Percentiles rank a stretch among this genome's conserved stretches.
Conservation (phyloP, 805 yeast genomes). For the Ogataea saltuana region DNA sequence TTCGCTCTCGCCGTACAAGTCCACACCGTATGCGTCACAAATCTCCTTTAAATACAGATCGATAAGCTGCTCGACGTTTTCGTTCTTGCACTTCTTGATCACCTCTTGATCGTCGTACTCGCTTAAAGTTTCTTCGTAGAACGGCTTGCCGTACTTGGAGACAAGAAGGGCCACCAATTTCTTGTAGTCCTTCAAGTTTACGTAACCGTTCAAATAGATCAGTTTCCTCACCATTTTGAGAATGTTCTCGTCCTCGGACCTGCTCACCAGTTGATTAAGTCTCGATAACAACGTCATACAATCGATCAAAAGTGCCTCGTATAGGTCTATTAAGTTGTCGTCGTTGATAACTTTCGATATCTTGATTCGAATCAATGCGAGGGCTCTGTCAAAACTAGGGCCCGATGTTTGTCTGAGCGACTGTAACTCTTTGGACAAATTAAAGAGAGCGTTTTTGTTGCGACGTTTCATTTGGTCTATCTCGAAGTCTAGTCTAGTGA, state of each 20-base stretch:
- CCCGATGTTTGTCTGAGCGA: slow-evolving; percentile 13
- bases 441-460: slow-evolving; percentile 25
- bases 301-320: slow-evolving; percentile 26
- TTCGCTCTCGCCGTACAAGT: slow-evolving; percentile 26
- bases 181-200: slow-evolving; percentile 27
- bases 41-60: slow-evolving; percentile 32
- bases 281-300: slow-evolving; percentile 28
- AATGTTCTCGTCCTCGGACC: slow-evolving; percentile 21
- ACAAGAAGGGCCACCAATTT: slow-evolving; percentile 25
- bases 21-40: slow-evolving; percentile 32
- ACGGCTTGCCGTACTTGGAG: slow-evolving; percentile 27
- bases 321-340: slow-evolving; percentile 28
- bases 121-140: slow-evolving; percentile 23
- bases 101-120: slow-evolving; percentile 21
- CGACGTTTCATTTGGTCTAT: slow-evolving; percentile 29
- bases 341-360: slow-evolving; percentile 27
- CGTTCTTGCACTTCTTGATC: slow-evolving; percentile 29
- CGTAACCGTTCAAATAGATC: slow-evolving; percentile 23
- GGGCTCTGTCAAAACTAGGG: slow-evolving; percentile 26
- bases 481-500: slow-evolving; percentile 30
- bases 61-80: slow-evolving; percentile 28
- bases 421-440: slow-evolving; percentile 25
- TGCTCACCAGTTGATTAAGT: slow-evolving; percentile 17
- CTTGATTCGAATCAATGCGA: slow-evolving; percentile 22
- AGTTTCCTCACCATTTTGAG: slow-evolving; percentile 19